phyloP scores from a whole-genome alignment of 2,329 filamentous ascomycete genomes.

The Fusarium decemcellulare region DNA sequence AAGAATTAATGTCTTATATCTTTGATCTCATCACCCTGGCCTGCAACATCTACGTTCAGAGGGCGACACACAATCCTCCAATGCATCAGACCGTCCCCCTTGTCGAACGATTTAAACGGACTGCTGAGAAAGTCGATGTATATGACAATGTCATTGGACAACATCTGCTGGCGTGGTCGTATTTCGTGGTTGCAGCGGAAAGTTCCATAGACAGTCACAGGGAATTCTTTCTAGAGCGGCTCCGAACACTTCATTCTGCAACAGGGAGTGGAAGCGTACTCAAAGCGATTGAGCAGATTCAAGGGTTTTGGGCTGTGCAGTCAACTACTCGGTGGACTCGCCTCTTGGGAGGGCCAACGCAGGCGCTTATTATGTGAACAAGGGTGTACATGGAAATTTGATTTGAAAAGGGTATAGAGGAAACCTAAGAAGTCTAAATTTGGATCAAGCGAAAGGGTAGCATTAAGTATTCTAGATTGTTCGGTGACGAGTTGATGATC shows the following conservation, averaged over 20 bases:
- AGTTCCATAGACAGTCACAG: constrained; percentile 8
- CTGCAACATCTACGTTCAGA: constrained; percentile 18
- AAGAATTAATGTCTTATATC: constrained; percentile 18
- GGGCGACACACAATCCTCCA: constrained; percentile 6
- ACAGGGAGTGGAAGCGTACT: constrained; percentile 11
- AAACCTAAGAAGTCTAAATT: neutral
- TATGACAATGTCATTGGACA: constrained; percentile 12
- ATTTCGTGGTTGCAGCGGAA: constrained; percentile 22
- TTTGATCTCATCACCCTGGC: constrained; percentile 21
- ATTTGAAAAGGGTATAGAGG: too few species aligned
- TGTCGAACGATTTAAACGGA: constrained; percentile 9
- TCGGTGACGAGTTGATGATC: too few species aligned
- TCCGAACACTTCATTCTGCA: constrained; percentile 1
- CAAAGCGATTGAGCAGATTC: constrained; percentile 11
- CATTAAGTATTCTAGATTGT: too few species aligned
- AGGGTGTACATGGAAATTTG: neutral
- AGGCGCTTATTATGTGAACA: constrained; percentile 15
- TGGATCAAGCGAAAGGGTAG: neutral
- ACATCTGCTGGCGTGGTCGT: constrained; percentile 21
- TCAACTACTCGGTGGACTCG: constrained; percentile 11
- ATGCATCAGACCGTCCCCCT: constrained; percentile 3
- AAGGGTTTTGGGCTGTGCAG: constrained; percentile 17
- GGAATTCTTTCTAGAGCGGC: constrained; percentile 2
- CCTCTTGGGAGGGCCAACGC: constrained; percentile 10
- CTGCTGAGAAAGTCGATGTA: constrained; percentile 10